Evolutionary conservation across 352 stramenopile species (phyloP), one percentile per base, ranked within the genome.

Genomic region (Phytophthora syringae): DNA sequence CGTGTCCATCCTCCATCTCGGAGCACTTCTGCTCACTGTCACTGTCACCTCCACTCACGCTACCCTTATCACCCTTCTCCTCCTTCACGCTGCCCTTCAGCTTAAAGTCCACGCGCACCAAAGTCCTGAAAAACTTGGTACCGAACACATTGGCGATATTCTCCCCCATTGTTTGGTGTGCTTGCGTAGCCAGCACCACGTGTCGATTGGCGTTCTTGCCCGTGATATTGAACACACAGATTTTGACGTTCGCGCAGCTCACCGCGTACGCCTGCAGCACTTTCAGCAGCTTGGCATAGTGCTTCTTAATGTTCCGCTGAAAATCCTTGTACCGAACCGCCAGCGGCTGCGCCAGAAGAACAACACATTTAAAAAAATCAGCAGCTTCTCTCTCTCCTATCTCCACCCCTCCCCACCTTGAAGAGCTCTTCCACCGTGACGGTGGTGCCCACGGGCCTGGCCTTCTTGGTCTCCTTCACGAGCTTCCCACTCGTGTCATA

Each of bases 321-420:
- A 99, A 97, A 58, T 99, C 96, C 13, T 88, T 91, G 60, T 94
- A 78, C 7, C 97, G 79, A 20, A 99, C 97, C 5, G 96, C 92
- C 28, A 99, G 72, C 5, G 84, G 79, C 65, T 97, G 42, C 40
- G 64, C 13, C 13, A n/a, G n/a, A n/a, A n/a, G n/a, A n/a, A n/a
- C n/a, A n/a, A n/a, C 22, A 64, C 52, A 47, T 24, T 34, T 7
- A 10, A 62, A 30, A 11, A 52, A 39, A 42, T 66, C 45, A 24
- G n/a, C 27, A 61, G 22, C 18, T 1, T 6, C 12, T 11, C 3
- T 3, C 39, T 18, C 18, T 50, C 28, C 20, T 13, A 22, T 34
- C 5, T 20, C 5, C 34, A 9, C 6, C 15, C 39, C 16, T 36
- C 7, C 16, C 5, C 30, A 85, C 79, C 75, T 89, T 87, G 79